phyloP scores from a whole-genome alignment of 345 rosid species.

The Toxicodendron radicans region DNA sequence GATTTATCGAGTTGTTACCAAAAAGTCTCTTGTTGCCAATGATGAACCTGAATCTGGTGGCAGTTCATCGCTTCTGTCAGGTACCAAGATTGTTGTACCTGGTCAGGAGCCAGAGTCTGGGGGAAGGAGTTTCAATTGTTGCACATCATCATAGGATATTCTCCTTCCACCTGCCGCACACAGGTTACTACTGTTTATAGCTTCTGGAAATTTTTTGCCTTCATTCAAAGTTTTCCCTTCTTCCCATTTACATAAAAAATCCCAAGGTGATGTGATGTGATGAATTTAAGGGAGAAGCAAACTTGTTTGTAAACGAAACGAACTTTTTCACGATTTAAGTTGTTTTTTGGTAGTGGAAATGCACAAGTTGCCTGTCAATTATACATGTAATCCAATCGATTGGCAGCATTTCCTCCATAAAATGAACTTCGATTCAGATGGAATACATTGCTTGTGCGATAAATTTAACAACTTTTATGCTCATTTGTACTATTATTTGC shows the following conservation, averaged over 20 bases:
- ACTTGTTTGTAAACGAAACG: constrained; percentile 5
- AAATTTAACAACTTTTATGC: neutral
- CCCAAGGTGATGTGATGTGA: neutral
- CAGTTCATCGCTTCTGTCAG: constrained; percentile 47
- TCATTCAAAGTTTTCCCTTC: neutral
- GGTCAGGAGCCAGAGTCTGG: constrained; percentile 35
- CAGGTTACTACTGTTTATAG: constrained; percentile 4
- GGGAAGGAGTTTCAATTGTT: constrained; percentile 33
- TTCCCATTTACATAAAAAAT: neutral
- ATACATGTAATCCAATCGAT: neutral
- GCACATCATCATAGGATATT: constrained; percentile 32
- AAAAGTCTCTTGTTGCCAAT: constrained; percentile 51
- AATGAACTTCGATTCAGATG: constrained; percentile 6
- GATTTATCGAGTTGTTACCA: constrained; percentile 54
- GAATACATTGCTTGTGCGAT: neutral
- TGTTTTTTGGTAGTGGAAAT: neutral
- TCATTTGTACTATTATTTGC: neutral
- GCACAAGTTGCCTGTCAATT: neutral
- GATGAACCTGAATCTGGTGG: constrained; percentile 52
- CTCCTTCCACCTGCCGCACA: neutral
- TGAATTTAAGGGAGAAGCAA: constrained; percentile 1
- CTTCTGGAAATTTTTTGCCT: constrained; percentile 14
- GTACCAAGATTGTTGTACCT: constrained; percentile 43
- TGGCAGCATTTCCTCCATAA: neutral
- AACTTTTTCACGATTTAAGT: neutral